Evolutionary conservation across 768 basidiomycete species (phyloP).

Genomic region (Leccinellum albellum): DNA sequence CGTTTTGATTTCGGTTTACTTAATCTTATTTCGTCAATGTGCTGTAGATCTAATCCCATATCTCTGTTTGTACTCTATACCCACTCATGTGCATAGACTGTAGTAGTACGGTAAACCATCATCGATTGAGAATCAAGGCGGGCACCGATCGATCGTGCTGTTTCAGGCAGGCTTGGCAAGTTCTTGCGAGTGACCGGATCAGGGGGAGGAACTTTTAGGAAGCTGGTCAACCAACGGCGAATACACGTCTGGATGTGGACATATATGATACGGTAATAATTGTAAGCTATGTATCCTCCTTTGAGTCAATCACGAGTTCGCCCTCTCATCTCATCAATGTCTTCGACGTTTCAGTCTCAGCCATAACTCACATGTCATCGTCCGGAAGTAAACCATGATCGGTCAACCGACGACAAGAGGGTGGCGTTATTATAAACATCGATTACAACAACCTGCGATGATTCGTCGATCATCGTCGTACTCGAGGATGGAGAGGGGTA

Average conservation of each 20-base stretch:
- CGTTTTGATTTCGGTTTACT: constrained; percentile 1
- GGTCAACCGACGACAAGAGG: background rate
- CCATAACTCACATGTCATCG: background rate
- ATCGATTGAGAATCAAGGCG: background rate
- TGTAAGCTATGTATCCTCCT: background rate
- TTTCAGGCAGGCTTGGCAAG: background rate
- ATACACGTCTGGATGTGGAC: background rate
- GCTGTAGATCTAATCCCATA: constrained; percentile 19
- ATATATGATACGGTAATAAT: background rate
- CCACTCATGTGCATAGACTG: constrained; percentile 11
- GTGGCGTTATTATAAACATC: background rate
- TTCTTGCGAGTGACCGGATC: background rate
- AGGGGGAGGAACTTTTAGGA: too few species aligned
- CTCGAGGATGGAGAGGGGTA: constrained; percentile 1
- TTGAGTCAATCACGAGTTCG: background rate
- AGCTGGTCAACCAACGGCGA: background rate
- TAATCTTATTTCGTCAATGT: constrained; percentile 13
- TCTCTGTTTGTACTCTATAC: constrained; percentile 10
- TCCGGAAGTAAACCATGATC: background rate
- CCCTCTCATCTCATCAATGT: background rate
- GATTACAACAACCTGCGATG: constrained; percentile 4
- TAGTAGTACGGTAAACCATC: constrained; percentile 7
- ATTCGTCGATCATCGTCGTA: constrained; percentile 13
- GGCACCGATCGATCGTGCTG: background rate
- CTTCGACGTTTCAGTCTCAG: background rate